phyloP scores from a whole-genome alignment of 495 filamentous ascomycete species.

The Penicillium crystallinum region DNA sequence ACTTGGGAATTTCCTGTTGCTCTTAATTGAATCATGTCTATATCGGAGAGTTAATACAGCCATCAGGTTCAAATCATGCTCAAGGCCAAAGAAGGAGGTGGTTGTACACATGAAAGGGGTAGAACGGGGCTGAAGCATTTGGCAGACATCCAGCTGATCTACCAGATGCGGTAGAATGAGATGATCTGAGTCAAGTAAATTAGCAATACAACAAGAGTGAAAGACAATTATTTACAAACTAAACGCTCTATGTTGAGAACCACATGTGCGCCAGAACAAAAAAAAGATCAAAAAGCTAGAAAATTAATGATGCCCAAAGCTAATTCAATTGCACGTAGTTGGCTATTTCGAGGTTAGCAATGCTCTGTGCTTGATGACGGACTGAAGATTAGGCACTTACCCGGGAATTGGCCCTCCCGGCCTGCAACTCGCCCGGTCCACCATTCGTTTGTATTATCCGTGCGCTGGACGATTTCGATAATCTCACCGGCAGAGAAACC shows the following conservation, averaged over 20 bases:
- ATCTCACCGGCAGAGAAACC: constrained; percentile 86
- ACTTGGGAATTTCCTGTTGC: background rate
- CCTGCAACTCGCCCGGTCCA: constrained; percentile 79
- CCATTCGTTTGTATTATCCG: constrained; percentile 91
- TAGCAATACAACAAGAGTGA: constrained; percentile 3
- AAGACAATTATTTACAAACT: constrained; percentile 24
- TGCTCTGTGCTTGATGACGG: background rate
- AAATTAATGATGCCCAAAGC: constrained; percentile 1
- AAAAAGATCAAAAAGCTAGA: background rate
- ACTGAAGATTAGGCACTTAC: constrained; percentile 45
- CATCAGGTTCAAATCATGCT: background rate
- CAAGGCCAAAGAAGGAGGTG: background rate
- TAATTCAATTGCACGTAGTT: constrained; percentile 47
- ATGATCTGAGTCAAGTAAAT: background rate
- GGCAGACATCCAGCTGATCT: background rate
- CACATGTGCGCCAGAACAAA: constrained; percentile 18
- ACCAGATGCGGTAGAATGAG: background rate
- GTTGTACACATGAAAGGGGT: background rate
- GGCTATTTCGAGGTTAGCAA: constrained; percentile 22
- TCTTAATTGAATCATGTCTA: background rate
- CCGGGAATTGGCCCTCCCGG: constrained; percentile 87
- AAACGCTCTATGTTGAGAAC: constrained; percentile 29
- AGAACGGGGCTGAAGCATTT: background rate
- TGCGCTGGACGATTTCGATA: constrained; percentile 80
- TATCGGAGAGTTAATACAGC: background rate